Base-by-base conservation (phyloP, 176 grass and related monocot genomes). In the Carex littledalei region DNA sequence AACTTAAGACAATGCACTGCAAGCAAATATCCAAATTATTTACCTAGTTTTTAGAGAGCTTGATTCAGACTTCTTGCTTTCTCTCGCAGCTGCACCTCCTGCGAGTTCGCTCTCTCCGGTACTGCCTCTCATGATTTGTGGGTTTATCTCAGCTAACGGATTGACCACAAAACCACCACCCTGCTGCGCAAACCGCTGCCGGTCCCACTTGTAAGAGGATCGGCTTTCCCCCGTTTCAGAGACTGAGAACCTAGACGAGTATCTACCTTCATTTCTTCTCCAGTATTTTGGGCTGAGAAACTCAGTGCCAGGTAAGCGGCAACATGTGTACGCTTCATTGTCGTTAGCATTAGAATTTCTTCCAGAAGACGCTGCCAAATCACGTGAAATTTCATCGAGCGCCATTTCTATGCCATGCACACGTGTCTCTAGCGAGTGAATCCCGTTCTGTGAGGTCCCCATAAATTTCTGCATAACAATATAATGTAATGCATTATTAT, bases 351-450 rank as follows among this genome's bases (percentile, higher is more conserved):
- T 90, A 85, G 84, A 24, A 75, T 87, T 84, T 76, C 96, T 91
- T 84, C 84, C 90, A 32, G 96, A 92, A 79, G 88, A 89, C 43
- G n/a, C n/a, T n/a, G n/a, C n/a, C n/a, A 99, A 56, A 84, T 94
- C 88, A 35, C 84, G 90, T 3, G 96, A 95, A 70, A 99, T 99
- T 85, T 94, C 93, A 11, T 89, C 91, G 86, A 99, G 32, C 65
- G 87, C 85, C 81, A 95, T 91, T 87, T 99, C 96, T 63, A 99
- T 86, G 37, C 96, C 93, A 6, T 94, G 92, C 45, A 99, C 96
- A 68, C 93, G 87, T 0, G 96, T 88, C 85, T 99, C 96, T 81
- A 95, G 84, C 14, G 96, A 95, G 41, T 94, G 89, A 45, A 99
- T 95, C 11, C 90, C 93, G 62, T 89, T 91, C 79, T 99, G 93